Base-by-base conservation (phyloP, 225 moss, liverwort and hornwort species). In the Polytrichum formosum region DNA sequence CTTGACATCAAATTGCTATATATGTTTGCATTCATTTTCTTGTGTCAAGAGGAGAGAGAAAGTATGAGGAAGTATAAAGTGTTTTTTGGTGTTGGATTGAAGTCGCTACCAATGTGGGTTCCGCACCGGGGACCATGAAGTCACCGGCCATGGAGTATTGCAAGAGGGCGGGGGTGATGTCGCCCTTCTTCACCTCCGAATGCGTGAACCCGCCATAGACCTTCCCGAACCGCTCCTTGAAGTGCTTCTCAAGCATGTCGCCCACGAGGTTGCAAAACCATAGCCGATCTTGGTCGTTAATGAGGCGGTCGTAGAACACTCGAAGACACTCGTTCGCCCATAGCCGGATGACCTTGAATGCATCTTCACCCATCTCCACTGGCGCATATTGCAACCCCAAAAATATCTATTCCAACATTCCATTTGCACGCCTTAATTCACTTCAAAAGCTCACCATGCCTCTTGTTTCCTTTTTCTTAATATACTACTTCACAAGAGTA, bases 301-400 rank as follows among this genome's bases (percentile, higher is more conserved):
- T 92, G 17, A 94, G 82, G 22, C 94, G 94, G 61, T 94, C 92
- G n/a, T 90, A 89, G 58, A 94, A 94, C 7, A 94, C 88, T n/a
- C 94, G 83, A 21, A 94, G 78, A 30, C 92, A 94, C 76, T 94
- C 94, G 58, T 92, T 87, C 66, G 90, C 87, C 94, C 94, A 94
- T 53, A 94, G 63, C 18, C 94, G 83, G 2, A 94, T 90, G 33
- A 94, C 77, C 65, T 90, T 84, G 22, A 85, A 94, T 68, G 71
- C 73, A 31, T 94, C 90, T 4, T 92, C 94, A 46, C 83, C 94
- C 56, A 92, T 81, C 21, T 93, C 93, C 59, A 83, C n/a, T 0
- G 95, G 95, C 53, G 90, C 84, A 69, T 91, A 95, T 85, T 95
- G 95, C 56, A 95, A 68, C 58, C 95, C 95, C 63, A 93, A 75